Conservation (phyloP, 169 alveolate species). For the Cryptosporidium viatorum region DNA sequence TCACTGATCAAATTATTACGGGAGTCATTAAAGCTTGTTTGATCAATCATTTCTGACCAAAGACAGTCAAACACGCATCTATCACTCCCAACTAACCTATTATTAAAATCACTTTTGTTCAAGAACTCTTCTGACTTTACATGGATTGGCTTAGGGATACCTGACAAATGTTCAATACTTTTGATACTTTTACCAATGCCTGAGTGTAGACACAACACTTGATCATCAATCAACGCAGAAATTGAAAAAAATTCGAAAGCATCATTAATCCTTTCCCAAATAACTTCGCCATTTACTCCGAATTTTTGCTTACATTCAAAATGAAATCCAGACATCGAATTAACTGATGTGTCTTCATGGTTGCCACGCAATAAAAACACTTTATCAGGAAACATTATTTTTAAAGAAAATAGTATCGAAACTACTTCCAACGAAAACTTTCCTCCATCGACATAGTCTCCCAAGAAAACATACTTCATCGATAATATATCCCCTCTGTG, state of each 20-base stretch:
- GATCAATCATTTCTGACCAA: constrained; percentile 81
- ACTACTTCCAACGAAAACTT: constrained; percentile 83
- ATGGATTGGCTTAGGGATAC: constrained; percentile 80
- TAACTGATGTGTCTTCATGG: constrained; percentile 82
- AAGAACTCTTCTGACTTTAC: constrained; percentile 74
- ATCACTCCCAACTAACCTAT: constrained; percentile 15
- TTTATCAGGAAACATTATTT: constrained; percentile 79
- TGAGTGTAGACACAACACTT: constrained; percentile 80
- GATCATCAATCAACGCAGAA: constrained; percentile 78
- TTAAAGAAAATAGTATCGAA: constrained; percentile 78
- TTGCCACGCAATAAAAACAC: constrained; percentile 87
- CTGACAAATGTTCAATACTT: constrained; percentile 77
- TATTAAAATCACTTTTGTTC: not conserved
- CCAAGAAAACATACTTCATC: constrained; percentile 88
- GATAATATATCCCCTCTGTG: constrained; percentile 88
- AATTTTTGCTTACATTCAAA: constrained; percentile 53
- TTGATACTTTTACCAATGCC: constrained; percentile 81
- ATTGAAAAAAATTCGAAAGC: constrained; percentile 81
- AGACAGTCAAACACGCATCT: constrained; percentile 80
- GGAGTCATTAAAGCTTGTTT: constrained; percentile 72
- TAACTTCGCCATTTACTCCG: constrained; percentile 46
- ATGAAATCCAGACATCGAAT: constrained; percentile 71
- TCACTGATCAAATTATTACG: constrained; percentile 72
- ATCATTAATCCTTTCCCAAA: constrained; percentile 81
- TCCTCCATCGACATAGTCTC: constrained; percentile 88